phyloP scores from a whole-genome alignment of 331 rosid species.

The Dryas integrifolia region DNA sequence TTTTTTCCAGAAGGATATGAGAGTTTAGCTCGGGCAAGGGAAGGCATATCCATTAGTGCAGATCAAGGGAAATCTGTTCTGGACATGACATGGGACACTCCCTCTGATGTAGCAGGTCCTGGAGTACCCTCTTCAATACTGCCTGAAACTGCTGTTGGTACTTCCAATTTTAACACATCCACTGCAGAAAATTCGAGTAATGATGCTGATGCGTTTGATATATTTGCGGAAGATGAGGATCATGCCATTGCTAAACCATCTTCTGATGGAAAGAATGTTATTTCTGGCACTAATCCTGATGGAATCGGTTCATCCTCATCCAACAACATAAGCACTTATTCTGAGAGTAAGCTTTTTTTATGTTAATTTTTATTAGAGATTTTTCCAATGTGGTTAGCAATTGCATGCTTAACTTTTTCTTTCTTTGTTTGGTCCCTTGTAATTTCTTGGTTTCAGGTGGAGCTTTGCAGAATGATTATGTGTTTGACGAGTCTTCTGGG shows the following conservation, averaged over 20 bases:
- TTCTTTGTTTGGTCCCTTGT: not conserved
- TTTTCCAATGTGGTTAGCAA: not conserved
- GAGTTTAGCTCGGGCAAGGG: conserved; percentile 45
- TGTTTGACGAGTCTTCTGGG: conserved; percentile 32
- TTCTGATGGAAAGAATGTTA: conserved; percentile 38
- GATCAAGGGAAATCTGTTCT: conserved; percentile 38
- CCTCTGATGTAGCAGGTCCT: conserved; percentile 38
- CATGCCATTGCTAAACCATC: conserved; percentile 36
- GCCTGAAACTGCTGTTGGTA: not conserved
- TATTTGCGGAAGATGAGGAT: conserved; percentile 71
- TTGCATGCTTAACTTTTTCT: not conserved
- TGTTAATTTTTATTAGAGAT: not conserved
- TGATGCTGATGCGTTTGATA: conserved; percentile 58
- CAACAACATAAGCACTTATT: conserved; percentile 27
- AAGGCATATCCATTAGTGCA: conserved; percentile 34
- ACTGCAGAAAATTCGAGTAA: conserved; percentile 41
- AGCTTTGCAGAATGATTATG: conserved; percentile 27
- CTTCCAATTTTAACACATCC: conserved; percentile 19
- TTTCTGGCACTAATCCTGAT: conserved; percentile 21
- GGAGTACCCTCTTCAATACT: conserved; percentile 34
- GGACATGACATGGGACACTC: conserved; percentile 32
- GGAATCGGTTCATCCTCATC: conserved; percentile 39
- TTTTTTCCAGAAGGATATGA: conserved; percentile 55
- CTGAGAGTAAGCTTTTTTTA: conserved; percentile 42
- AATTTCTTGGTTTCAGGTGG: not conserved